Percentiles rank a stretch among this genome's conserved stretches.
phyloP scores from a whole-genome alignment of 1,139 yeast genomes.

The Blastobotrys niveus region DNA sequence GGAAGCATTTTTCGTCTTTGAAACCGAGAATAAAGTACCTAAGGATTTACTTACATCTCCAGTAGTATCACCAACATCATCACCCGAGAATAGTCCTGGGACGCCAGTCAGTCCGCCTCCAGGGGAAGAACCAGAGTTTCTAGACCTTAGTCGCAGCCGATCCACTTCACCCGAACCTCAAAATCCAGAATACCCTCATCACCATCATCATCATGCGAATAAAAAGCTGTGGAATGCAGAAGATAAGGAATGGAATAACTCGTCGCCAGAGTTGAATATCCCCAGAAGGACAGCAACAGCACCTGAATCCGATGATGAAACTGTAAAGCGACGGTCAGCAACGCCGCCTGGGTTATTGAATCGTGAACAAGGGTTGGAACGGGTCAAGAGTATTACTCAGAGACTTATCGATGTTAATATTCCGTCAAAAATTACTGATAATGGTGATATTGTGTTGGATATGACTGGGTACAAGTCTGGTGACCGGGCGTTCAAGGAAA shows the following conservation, averaged over 20 bases:
- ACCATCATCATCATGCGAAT: background rate
- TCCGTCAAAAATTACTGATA: conserved; percentile 81
- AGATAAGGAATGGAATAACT: conserved; percentile 8
- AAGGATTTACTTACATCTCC: conserved; percentile 84
- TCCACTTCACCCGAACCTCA: conserved; percentile 19
- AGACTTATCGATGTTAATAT: conserved; percentile 66
- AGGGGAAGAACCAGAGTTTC: conserved; percentile 52
- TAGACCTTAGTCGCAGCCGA: conserved; percentile 36
- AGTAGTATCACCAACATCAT: conserved; percentile 71
- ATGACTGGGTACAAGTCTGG: conserved; percentile 96
- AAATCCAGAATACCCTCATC: no score
- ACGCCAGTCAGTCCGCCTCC: conserved; percentile 10
- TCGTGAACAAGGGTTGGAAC: conserved; percentile 45
- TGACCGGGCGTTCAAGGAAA: conserved; percentile 48
- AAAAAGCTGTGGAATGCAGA: conserved; percentile 1
- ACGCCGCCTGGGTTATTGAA: background rate
- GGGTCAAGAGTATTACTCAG: conserved; percentile 63
- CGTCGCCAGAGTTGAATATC: conserved; percentile 12
- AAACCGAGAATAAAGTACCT: conserved; percentile 70
- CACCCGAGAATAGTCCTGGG: conserved; percentile 47
- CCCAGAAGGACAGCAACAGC: no score
- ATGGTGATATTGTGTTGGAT: conserved; percentile 87
- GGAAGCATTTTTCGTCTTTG: conserved; percentile 95
- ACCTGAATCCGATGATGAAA: no score
- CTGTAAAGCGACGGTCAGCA: background rate